These are phyloP conservation scores for Phytophthora podocarpi DNA, from an alignment of 352 stramenopile genomes.

Conservation along the genomic window DNA sequence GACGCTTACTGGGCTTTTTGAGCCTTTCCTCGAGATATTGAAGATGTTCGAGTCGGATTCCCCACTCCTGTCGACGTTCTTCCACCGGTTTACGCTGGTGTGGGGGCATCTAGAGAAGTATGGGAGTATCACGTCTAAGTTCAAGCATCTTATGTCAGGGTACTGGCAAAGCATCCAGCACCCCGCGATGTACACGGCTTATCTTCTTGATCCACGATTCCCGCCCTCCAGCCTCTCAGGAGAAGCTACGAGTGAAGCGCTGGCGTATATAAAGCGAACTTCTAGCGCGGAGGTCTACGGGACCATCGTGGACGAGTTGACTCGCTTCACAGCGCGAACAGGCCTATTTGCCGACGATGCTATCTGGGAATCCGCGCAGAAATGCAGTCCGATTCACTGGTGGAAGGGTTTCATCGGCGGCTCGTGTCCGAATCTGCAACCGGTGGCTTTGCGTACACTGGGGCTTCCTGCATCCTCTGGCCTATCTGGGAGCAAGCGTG, in stretches of 20 bases:
- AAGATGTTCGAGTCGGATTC: slow-evolving; percentile 69
- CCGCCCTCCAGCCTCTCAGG: slow-evolving; percentile 52
- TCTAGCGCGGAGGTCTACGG: slow-evolving; percentile 46
- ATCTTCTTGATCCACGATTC: slow-evolving; percentile 79
- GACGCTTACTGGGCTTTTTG: slow-evolving; percentile 57
- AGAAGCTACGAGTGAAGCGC: slow-evolving; percentile 61
- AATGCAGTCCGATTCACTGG: slow-evolving; percentile 75
- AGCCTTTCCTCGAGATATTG: slow-evolving; percentile 74
- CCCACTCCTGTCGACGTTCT: slow-evolving; percentile 71
- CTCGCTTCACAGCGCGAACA: slow-evolving; percentile 60
- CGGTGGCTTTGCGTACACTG: slow-evolving; percentile 63
- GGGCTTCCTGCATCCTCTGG: slow-evolving; percentile 63
- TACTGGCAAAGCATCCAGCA: slow-evolving; percentile 69
- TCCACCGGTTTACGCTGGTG: slow-evolving; percentile 71
- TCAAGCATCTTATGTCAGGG: slow-evolving; percentile 59
- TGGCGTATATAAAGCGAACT: slow-evolving; percentile 64
- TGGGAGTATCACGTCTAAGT: slow-evolving; percentile 46
- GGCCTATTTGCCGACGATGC: slow-evolving; percentile 77
- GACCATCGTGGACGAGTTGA: slow-evolving; percentile 69
- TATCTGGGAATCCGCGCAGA: slow-evolving; percentile 75
- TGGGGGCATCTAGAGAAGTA: slow-evolving; percentile 73
- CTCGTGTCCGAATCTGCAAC: slow-evolving; percentile 69
- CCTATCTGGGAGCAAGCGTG: slow-evolving; percentile 51
- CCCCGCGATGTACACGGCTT: slow-evolving; percentile 77
- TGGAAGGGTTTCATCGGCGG: slow-evolving; percentile 84